These are phyloP conservation scores for Ophiosphaerella herpotricha DNA, from an alignment of 2,329 filamentous ascomycete genomes.

Conservation along the genomic window DNA sequence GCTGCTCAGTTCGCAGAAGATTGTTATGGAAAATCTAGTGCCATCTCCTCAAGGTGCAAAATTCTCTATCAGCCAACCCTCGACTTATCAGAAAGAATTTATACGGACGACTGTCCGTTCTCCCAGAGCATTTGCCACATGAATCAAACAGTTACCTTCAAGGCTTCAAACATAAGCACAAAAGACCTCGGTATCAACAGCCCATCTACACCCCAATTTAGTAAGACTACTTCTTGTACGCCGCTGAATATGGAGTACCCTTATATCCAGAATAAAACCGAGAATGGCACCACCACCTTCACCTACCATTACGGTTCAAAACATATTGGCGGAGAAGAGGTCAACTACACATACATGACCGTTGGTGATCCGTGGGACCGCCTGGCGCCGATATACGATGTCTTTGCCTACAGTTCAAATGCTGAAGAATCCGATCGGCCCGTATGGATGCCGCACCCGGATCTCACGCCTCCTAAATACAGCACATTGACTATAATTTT, in stretches of 20 bases:
- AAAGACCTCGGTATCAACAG: constrained; percentile 5
- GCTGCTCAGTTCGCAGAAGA: constrained; percentile 2
- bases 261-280: constrained; percentile 3
- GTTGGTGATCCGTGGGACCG: constrained; percentile 2
- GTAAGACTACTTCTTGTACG: constrained; percentile 1
- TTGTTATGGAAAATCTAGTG: background rate
- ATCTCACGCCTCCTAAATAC: background rate
- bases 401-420: constrained; percentile 1
- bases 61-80: background rate
- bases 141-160: constrained; percentile 5
- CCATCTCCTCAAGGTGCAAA: background rate
- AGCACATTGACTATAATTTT: constrained; percentile 1
- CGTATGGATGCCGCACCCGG: background rate
- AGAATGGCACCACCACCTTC: constrained; percentile 4
- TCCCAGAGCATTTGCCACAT: background rate
- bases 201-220: background rate
- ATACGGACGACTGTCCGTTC: constrained; percentile 1
- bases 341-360: constrained; percentile 5
- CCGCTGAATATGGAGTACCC: constrained; percentile 6
- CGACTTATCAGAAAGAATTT: background rate
- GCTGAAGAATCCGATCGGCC: background rate
- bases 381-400: constrained; percentile 5
- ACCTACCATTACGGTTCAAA: constrained; percentile 7
- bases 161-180: background rate
- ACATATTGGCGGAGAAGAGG: background rate